Conservation (phyloP, 306 rosid genomes). For the Vigna radiata region DNA sequence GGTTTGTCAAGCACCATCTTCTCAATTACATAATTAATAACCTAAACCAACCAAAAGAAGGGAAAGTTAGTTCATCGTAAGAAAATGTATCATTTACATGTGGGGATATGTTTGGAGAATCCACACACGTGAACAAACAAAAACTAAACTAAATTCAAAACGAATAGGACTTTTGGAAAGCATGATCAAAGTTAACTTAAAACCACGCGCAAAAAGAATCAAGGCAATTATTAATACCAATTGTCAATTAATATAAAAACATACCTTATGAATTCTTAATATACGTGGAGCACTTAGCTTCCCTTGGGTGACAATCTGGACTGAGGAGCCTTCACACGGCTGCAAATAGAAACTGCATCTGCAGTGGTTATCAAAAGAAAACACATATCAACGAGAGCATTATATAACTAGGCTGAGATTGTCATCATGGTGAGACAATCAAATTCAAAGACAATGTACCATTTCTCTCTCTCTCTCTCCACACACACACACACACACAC, state of each 20-base stretch:
- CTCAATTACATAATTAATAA: conserved; percentile 86
- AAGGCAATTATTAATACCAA: conserved; percentile 17
- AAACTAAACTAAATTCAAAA: conserved; percentile 3
- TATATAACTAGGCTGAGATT: background rate
- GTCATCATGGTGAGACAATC: conserved; percentile 27
- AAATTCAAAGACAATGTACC: conserved; percentile 29
- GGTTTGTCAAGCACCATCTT: conserved; percentile 98
- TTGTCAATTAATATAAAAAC: conserved; percentile 42
- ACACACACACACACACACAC: too few species aligned
- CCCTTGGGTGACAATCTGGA: conserved; percentile 95
- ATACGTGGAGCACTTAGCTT: conserved; percentile 98
- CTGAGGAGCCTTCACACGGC: conserved; percentile 89
- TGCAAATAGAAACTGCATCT: conserved; percentile 98
- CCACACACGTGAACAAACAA: conserved; percentile 1
- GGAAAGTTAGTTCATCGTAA: conserved; percentile 32
- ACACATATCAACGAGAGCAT: conserved; percentile 31
- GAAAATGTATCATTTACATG: conserved; percentile 23
- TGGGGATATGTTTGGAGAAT: conserved; percentile 22
- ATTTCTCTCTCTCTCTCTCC: background rate
- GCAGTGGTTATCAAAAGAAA: conserved; percentile 42
- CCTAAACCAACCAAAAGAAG: conserved; percentile 55
- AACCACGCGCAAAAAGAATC: background rate
- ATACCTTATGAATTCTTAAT: conserved; percentile 91
- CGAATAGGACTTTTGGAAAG: conserved; percentile 9
- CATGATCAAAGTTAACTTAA: conserved; percentile 18